Base-by-base conservation (phyloP, 805 yeast species). In the Monosporozyma solicola region DNA sequence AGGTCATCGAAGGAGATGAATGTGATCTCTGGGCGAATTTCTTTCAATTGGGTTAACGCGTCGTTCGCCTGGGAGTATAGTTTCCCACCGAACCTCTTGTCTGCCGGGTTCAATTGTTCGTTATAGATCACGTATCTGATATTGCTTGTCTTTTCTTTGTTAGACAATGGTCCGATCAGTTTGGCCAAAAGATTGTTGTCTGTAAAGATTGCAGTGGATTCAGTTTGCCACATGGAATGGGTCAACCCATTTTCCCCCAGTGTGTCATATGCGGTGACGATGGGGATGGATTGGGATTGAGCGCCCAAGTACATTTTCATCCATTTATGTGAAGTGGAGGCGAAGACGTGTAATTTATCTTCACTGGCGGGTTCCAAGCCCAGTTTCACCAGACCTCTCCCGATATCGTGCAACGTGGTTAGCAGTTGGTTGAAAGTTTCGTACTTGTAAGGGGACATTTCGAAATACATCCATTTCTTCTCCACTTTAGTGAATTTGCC, bases 191-290 rank as follows among this genome's bases (percentile, higher is more conserved):
- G 76, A 11, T 79, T 76, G 64, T 86, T 90, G 68, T 94, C 98
- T 48, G 96, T 86, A 71, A 85, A 89, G 55, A 94, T 74, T 25
- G 84, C 95, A 50, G 69, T 74, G 20, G 96, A 80, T 48, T 77
- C 87, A 2, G 98, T 89, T 72, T 91, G 87, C 37, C 78, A 76
- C 66, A 94, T 76, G 3, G 97, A 90, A 70, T 86, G 95, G 53
- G 84, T 85, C 65, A 91, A 77, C 37, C 96, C 96, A 41, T 78
- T 76, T 70, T 89, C 95, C 54, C 97, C 97, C 59, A 91, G 75
- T 32, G 97, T 89, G 69, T 91, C 97, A 71, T 94, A 94, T 33
- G 99, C 98, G n/a, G 99, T 94, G 48, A 90, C 98, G 53, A 86
- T 79, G 20, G 98, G 87, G 55, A 94, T 83, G 49, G 79, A 72